Evolutionary conservation across 805 yeast genomes (phyloP).

Genomic region (Cyberlindnera saturnus): DNA sequence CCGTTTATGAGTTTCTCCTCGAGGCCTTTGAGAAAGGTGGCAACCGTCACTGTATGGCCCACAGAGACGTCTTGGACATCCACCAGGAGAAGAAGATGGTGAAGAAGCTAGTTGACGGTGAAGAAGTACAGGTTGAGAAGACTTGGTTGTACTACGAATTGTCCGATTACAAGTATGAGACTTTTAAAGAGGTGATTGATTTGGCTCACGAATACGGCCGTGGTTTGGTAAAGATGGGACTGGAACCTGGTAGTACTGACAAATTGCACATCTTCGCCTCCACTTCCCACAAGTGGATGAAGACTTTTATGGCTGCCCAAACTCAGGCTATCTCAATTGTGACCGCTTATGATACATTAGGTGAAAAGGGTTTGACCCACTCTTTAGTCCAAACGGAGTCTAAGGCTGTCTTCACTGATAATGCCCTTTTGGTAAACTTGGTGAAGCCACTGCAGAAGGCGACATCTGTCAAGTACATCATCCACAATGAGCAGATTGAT

Average conservation of each 20-base stretch:
- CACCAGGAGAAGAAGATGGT: slow-evolving; percentile 73
- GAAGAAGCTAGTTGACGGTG: slow-evolving; percentile 73
- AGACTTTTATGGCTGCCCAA: slow-evolving; percentile 70
- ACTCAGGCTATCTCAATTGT: slow-evolving; percentile 81
- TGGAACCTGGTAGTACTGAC: slow-evolving; percentile 53
- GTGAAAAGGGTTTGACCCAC: slow-evolving; percentile 81
- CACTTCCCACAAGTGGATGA: slow-evolving; percentile 89
- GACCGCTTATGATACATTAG: slow-evolving; percentile 94
- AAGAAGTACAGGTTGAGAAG: slow-evolving; percentile 65
- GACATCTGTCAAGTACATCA: slow-evolving; percentile 54
- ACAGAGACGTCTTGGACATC: slow-evolving; percentile 69
- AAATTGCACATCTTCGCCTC: slow-evolving; percentile 80
- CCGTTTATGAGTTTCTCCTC: slow-evolving; percentile 62
- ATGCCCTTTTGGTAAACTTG: slow-evolving; percentile 58
- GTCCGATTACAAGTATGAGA: slow-evolving; percentile 61
- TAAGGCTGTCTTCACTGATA: slow-evolving; percentile 78
- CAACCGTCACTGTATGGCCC: slow-evolving; percentile 55
- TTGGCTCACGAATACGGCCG: slow-evolving; percentile 54
- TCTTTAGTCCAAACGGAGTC: slow-evolving; percentile 81
- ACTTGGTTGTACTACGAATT: slow-evolving; percentile 84
- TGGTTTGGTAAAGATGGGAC: slow-evolving; percentile 72
- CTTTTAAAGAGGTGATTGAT: slow-evolving; percentile 50
- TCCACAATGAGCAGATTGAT: slow-evolving; percentile 60
- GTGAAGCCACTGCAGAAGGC: slow-evolving; percentile 68
- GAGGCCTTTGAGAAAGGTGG: slow-evolving; percentile 59